Evolutionary conservation across 306 rosid species (phyloP).

Genomic region (Cucurbita argyrosperma): DNA sequence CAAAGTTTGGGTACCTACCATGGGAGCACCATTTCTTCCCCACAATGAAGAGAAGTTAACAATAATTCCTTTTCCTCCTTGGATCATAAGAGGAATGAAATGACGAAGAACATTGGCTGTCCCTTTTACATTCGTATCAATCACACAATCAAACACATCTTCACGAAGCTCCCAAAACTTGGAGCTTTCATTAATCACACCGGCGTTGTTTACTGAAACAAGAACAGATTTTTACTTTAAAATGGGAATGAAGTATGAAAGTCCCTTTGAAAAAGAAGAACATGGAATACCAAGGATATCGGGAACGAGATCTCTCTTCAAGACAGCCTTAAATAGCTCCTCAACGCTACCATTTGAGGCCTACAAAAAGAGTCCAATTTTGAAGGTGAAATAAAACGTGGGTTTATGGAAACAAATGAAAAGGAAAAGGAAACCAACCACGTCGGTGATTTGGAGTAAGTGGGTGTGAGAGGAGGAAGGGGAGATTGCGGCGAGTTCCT

Average conservation of each 20-base stretch:
- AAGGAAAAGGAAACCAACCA: no score
- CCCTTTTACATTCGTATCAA: constrained; percentile 78
- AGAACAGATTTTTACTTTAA: no score
- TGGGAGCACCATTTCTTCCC: neutral
- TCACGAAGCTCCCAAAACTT: constrained; percentile 65
- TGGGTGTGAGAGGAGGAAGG: no score
- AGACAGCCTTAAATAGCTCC: constrained; percentile 31
- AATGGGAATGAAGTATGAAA: no score
- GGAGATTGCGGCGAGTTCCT: no score
- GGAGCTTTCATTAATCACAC: constrained; percentile 46
- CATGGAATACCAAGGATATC: constrained; percentile 34
- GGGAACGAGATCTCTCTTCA: constrained; percentile 37
- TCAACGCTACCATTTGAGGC: constrained; percentile 33
- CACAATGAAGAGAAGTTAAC: neutral
- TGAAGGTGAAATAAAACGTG: no score
- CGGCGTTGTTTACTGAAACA: constrained; percentile 56
- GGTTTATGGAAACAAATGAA: no score
- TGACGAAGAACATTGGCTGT: constrained; percentile 55
- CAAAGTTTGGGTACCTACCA: no score
- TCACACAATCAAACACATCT: constrained; percentile 51
- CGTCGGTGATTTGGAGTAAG: no score
- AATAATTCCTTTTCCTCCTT: neutral
- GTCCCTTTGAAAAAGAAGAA: no score
- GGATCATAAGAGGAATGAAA: constrained; percentile 39
- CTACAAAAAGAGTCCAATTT: constrained; percentile 9